phyloP scores from a whole-genome alignment of 164 flowering plant species.

The Magnolia changhungtana region DNA sequence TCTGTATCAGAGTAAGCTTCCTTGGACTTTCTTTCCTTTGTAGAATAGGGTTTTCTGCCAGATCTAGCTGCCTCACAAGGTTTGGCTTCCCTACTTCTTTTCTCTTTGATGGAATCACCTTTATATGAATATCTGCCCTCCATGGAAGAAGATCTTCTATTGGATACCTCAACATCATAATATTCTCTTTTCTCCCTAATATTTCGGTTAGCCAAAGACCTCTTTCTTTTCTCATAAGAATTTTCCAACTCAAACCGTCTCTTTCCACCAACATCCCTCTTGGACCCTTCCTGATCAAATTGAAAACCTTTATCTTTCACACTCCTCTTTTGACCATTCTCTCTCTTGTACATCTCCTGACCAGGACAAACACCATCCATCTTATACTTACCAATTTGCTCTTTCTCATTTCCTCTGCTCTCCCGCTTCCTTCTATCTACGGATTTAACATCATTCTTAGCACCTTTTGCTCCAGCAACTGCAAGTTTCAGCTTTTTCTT shows the following conservation, averaged over 20 bases:
- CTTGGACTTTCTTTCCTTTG: background rate
- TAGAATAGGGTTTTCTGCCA: background rate
- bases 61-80: background rate
- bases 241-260: background rate
- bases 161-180: no score
- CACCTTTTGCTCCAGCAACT: constrained; percentile 9
- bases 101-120: constrained; percentile 8
- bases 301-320: constrained; percentile 2
- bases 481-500: constrained; percentile 17
- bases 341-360: constrained; percentile 1
- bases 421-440: constrained; percentile 1
- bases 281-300: background rate
- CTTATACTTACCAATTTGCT: background rate
- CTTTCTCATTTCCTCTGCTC: background rate
- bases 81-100: constrained; percentile 1
- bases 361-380: background rate
- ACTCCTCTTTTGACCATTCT: constrained; percentile 7
- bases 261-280: background rate
- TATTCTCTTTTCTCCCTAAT: no score
- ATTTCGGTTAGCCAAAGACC: constrained; percentile 23
- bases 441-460: constrained; percentile 4
- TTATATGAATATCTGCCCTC: constrained; percentile 8
- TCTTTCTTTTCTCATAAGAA: constrained; percentile 28
- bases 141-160: background rate
- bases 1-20: background rate